Percentiles rank a stretch among this genome's conserved stretches.
Evolutionary conservation across 2,329 filamentous ascomycete genomes (phyloP).

Genomic region (Beauveria sp.): DNA sequence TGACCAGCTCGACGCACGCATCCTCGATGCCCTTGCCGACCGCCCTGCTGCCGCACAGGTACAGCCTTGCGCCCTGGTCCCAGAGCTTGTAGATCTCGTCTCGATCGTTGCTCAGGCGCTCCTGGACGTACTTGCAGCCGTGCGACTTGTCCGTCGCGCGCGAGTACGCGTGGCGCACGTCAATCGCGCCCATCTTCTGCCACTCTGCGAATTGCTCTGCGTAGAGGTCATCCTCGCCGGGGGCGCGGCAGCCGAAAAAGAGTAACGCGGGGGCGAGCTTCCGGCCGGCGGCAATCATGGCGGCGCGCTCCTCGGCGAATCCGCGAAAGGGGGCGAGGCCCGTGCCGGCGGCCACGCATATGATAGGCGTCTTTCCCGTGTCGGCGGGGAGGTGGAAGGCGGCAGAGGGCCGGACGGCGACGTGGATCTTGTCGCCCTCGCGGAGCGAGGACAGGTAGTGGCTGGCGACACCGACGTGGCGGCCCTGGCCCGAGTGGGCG

Average conservation of each 20-base stretch:
- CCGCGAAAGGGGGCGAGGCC: constrained; percentile 57
- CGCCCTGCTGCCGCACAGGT: constrained; percentile 54
- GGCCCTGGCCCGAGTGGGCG: constrained; percentile 40
- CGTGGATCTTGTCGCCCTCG: constrained; percentile 34
- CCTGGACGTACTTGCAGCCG: constrained; percentile 42
- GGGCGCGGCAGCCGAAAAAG: constrained; percentile 40
- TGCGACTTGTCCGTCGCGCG: constrained; percentile 33
- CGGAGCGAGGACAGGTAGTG: constrained; percentile 48
- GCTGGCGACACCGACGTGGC: constrained; percentile 52
- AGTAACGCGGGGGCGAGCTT: constrained; percentile 47
- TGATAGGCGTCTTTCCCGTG: constrained; percentile 38
- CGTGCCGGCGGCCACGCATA: constrained; percentile 45
- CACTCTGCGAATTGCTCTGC: constrained; percentile 49
- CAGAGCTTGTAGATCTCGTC: constrained; percentile 31
- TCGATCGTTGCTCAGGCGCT: constrained; percentile 30
- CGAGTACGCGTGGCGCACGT: constrained; percentile 50
- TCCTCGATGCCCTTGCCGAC: constrained; percentile 41
- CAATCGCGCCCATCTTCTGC: constrained; percentile 52
- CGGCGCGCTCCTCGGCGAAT: constrained; percentile 55
- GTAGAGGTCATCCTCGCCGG: constrained; percentile 49
- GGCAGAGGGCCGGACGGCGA: constrained; percentile 40
- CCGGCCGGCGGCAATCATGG: constrained; percentile 40
- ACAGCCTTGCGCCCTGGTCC: constrained; percentile 45
- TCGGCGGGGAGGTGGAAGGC: constrained; percentile 43
- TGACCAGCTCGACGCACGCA: constrained; percentile 28